These are phyloP conservation scores for Populus deltoides DNA, from an alignment of 345 rosid species.

Conservation along the genomic window DNA sequence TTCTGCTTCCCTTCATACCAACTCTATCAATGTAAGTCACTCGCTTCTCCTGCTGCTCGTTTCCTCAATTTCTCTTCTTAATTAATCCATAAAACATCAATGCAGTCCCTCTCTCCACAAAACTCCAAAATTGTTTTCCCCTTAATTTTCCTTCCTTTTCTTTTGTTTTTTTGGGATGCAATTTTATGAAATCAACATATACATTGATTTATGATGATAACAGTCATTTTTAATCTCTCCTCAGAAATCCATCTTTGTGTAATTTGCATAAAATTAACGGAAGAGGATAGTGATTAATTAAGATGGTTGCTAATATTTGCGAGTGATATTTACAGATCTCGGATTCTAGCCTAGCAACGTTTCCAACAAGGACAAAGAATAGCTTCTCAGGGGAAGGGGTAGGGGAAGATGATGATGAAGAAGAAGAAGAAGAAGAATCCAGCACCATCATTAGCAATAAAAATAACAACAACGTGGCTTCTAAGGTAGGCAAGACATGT, in stretches of 20 bases:
- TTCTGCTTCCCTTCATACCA: conserved; percentile 15
- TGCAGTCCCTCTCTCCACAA: background rate
- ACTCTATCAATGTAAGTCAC: conserved; percentile 31
- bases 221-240: background rate
- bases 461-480: conserved; percentile 17
- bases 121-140: background rate
- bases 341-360: conserved; percentile 27
- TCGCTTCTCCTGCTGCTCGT: background rate
- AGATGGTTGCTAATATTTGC: conserved; percentile 1
- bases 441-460: conserved; percentile 25
- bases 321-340: conserved; percentile 36
- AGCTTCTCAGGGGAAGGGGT: conserved; percentile 20
- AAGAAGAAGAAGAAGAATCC: conserved; percentile 35
- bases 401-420: conserved; percentile 29
- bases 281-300: background rate
- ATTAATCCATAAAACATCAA: background rate
- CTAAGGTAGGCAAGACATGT: conserved; percentile 39
- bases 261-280: background rate
- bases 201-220: background rate
- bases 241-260: background rate
- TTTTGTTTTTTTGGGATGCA: background rate
- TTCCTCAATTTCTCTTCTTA: background rate
- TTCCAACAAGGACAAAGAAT: conserved; percentile 32
- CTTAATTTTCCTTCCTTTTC: background rate
- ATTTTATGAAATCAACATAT: background rate